Evolutionary conservation across 2,329 filamentous ascomycete genomes (phyloP).

Genomic region (Chrysosporium queenslandicum): DNA sequence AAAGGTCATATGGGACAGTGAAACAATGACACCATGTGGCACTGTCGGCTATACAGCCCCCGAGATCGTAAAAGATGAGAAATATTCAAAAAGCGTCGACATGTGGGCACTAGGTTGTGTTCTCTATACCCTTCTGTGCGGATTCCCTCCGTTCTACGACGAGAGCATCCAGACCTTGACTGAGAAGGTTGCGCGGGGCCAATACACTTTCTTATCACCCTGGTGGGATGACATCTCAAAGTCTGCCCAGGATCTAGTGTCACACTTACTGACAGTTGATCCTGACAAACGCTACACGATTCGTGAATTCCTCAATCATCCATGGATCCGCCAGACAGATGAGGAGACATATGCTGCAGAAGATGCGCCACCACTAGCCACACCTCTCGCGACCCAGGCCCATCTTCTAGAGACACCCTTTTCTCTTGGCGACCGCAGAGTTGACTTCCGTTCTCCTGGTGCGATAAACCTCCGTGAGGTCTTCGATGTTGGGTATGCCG

Average conservation of each 20-base stretch:
- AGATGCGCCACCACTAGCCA: conserved; percentile 63
- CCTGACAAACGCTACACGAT: conserved; percentile 93
- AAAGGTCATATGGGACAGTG: conserved; percentile 95
- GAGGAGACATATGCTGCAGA: conserved; percentile 57
- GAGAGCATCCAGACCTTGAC: conserved; percentile 95
- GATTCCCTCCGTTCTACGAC: conserved; percentile 97
- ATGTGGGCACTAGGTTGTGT: conserved; percentile 99
- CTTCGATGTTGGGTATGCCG: conserved; percentile 96
- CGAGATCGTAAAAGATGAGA: conserved; percentile 97
- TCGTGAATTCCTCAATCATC: conserved; percentile 82
- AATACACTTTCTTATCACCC: conserved; percentile 94
- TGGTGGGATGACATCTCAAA: conserved; percentile 99
- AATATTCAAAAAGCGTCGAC: conserved; percentile 96
- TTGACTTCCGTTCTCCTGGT: conserved; percentile 91
- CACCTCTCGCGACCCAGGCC: conserved; percentile 48
- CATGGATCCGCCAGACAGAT: conserved; percentile 71
- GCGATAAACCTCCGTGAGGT: conserved; percentile 93
- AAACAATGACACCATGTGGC: conserved; percentile 98
- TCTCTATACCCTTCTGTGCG: conserved; percentile 89
- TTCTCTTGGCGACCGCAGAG: conserved; percentile 50
- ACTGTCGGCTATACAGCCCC: conserved; percentile 97
- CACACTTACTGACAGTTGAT: conserved; percentile 85
- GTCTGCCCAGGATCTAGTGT: conserved; percentile 85
- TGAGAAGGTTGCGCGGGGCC: conserved; percentile 91
- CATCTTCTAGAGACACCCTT: conserved; percentile 48